phyloP scores from a whole-genome alignment of 2,329 filamentous ascomycete genomes.

The Zymoseptoria brevis region DNA sequence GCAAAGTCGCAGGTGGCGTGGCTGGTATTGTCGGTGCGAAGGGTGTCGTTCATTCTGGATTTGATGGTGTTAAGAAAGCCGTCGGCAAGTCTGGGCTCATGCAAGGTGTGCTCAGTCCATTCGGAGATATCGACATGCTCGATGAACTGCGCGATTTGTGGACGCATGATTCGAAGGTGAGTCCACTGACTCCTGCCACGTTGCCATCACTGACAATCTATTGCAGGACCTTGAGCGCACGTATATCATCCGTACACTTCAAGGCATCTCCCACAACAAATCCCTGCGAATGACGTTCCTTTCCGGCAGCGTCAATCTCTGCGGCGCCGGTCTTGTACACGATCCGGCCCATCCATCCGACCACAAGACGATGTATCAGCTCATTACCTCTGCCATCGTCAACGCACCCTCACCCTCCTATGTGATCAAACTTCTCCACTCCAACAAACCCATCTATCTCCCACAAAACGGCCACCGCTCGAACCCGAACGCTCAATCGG shows the following conservation, averaged over 20 bases:
- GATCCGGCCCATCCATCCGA: conserved; percentile 85
- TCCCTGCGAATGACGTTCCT: conserved; percentile 95
- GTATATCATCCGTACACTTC: conserved; percentile 89
- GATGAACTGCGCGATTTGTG: conserved; percentile 95
- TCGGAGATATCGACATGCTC: conserved; percentile 88
- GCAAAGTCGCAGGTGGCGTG: conserved; percentile 89
- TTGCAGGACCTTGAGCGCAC: conserved; percentile 79
- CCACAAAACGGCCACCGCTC: conserved; percentile 74
- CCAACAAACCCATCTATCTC: conserved; percentile 84
- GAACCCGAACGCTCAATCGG: conserved; percentile 53
- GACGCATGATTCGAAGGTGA: conserved; percentile 89
- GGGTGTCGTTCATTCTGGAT: conserved; percentile 83
- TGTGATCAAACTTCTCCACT: conserved; percentile 90
- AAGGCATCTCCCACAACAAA: conserved; percentile 92
- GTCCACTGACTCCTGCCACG: conserved; percentile 3
- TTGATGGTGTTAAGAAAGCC: conserved; percentile 90
- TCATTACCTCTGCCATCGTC: conserved; percentile 88
- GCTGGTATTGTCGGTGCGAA: conserved; percentile 94
- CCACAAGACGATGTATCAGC: conserved; percentile 99
- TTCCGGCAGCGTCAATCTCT: conserved; percentile 82
- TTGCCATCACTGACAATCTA: conserved; percentile 1
- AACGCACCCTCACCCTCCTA: conserved; percentile 79
- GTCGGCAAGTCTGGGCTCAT: conserved; percentile 93
- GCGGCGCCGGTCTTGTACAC: conserved; percentile 86
- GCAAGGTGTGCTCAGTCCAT: conserved; percentile 91